Percentiles rank a stretch among this genome's conserved stretches.
Conservation (phyloP, 2,329 filamentous ascomycete genomes). For the Colletotrichum tabaci region DNA sequence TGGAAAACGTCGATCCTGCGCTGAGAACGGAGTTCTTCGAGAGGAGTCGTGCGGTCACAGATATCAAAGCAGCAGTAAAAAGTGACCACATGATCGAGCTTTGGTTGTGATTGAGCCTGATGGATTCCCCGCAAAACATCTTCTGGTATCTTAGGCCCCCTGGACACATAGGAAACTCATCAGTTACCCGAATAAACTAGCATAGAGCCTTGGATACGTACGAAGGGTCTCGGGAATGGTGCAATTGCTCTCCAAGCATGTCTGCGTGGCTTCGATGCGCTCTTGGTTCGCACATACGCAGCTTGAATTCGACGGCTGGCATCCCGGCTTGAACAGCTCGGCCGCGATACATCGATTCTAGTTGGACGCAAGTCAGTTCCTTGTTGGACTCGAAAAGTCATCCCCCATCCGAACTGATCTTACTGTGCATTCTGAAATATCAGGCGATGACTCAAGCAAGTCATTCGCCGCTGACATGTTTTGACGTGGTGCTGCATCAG, state of each 20-base stretch:
- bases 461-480: background rate
- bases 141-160: background rate
- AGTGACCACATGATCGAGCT: slow-evolving; percentile 1
- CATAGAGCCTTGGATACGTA: background rate
- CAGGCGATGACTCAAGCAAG: background rate
- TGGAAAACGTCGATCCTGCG: background rate
- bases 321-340: background rate
- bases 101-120: background rate
- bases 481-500: background rate
- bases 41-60: background rate
- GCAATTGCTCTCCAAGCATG: background rate
- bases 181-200: too few species aligned
- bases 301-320: background rate
- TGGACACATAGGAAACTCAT: background rate
- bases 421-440: background rate
- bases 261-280: background rate
- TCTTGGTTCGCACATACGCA: background rate
- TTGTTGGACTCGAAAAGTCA: background rate
- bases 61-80: background rate
- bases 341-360: background rate
- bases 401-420: background rate
- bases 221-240: background rate
- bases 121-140: background rate
- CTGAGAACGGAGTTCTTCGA: background rate
- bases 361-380: background rate